phyloP scores from a whole-genome alignment of 306 rosid species.

The Rosa lucieae region DNA sequence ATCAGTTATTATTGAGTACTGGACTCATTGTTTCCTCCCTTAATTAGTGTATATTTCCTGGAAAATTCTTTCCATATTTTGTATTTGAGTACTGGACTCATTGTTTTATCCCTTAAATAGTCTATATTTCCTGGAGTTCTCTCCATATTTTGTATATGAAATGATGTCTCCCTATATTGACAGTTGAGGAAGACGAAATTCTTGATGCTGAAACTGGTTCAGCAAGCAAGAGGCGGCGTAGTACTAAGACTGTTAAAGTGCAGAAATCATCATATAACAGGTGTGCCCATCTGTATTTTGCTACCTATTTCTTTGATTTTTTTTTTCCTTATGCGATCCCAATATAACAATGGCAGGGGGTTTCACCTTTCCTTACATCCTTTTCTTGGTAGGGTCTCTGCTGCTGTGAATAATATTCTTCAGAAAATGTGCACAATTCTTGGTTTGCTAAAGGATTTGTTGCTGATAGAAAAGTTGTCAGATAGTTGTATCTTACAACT shows the following conservation, averaged over 20 bases:
- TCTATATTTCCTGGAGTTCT: not conserved
- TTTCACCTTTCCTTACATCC: constrained; percentile 27
- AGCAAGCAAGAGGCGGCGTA: constrained; percentile 84
- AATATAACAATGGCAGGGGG: constrained; percentile 22
- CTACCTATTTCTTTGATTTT: constrained; percentile 5
- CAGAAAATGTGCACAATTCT: constrained; percentile 96
- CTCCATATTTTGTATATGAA: not conserved
- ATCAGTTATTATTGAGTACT: not conserved
- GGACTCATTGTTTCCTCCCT: not conserved
- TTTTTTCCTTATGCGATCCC: not conserved
- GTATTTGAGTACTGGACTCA: not conserved
- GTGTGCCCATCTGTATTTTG: constrained; percentile 43
- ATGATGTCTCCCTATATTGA: not conserved
- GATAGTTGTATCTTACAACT: constrained; percentile 95
- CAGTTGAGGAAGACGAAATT: constrained; percentile 82
- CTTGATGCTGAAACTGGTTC: constrained; percentile 72
- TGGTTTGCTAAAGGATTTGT: constrained; percentile 85
- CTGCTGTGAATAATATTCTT: constrained; percentile 77
- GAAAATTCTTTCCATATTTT: not conserved
- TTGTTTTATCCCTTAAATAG: not conserved
- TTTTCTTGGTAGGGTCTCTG: constrained; percentile 66
- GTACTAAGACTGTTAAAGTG: constrained; percentile 56
- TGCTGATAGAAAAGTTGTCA: constrained; percentile 86
- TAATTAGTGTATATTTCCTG: not conserved
- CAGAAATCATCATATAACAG: constrained; percentile 70